Percentiles rank a stretch among this genome's conserved stretches.
Conservation (phyloP, 345 rosid species). For the Atalantia buxifolia region DNA sequence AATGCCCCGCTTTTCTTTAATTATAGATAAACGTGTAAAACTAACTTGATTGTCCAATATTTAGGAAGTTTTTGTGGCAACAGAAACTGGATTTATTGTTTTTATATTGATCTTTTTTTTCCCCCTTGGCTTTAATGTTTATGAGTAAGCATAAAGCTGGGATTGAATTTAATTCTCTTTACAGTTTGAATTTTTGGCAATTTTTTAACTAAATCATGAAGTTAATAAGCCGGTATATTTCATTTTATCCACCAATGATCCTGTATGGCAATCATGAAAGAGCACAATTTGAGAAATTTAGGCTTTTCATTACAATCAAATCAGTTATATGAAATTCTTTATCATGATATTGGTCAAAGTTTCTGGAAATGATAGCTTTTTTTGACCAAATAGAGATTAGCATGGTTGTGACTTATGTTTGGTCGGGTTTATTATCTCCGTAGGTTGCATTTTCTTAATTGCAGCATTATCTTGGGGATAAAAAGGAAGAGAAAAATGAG, state of each 20-base stretch:
- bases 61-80: not conserved
- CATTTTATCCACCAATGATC: not conserved
- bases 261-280: conserved; percentile 1
- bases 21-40: not conserved
- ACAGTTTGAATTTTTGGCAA: not conserved
- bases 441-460: conserved; percentile 46
- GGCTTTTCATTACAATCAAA: not conserved
- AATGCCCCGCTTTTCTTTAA: not conserved
- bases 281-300: conserved; percentile 12
- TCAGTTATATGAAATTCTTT: conserved; percentile 1
- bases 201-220: not conserved
- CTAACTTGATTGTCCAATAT: not conserved
- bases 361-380: not conserved
- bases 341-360: not conserved
- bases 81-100: not conserved
- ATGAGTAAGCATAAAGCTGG: not conserved
- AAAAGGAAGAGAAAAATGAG: conserved; percentile 58
- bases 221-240: not conserved
- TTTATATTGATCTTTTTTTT: not conserved
- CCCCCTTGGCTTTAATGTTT: not conserved
- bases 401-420: conserved; percentile 24
- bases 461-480: conserved; percentile 62
- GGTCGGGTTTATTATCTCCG: conserved; percentile 34
- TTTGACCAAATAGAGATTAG: conserved; percentile 12
- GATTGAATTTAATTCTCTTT: not conserved